Evolutionary conservation across 371 early-diverging fungal genomes (phyloP).

Genomic region (Rhizopus arrhizus): DNA sequence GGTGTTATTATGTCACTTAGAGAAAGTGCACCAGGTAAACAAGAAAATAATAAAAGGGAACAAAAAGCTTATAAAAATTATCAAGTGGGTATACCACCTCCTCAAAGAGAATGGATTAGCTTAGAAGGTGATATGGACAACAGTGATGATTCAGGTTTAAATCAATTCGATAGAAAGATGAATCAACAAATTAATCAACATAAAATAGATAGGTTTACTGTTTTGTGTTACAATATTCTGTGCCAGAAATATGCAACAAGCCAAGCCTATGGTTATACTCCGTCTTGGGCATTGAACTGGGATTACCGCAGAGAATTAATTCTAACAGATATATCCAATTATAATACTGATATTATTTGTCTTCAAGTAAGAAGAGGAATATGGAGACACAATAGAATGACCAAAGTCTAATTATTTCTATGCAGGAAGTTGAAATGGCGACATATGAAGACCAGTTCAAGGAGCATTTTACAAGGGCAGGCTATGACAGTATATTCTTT

Average conservation of each 20-base stretch:
- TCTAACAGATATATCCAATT: conserved; percentile 84
- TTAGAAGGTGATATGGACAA: conserved; percentile 52
- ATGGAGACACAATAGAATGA: background rate
- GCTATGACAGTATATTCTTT: conserved; percentile 93
- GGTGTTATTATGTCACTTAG: conserved; percentile 89
- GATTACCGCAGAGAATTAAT: conserved; percentile 93
- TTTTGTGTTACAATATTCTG: conserved; percentile 96
- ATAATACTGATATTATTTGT: conserved; percentile 93
- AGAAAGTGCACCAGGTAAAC: conserved; percentile 84
- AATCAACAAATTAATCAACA: background rate
- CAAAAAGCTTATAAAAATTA: too few relatives aligned
- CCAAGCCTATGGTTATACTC: conserved; percentile 92
- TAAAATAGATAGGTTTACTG: conserved; percentile 70
- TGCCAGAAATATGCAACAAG: conserved; percentile 90
- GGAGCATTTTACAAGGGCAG: conserved; percentile 71
- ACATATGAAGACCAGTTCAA: conserved; percentile 86
- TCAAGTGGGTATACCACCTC: conserved; percentile 77
- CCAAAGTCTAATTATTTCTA: background rate
- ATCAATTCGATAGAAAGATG: conserved; percentile 23
- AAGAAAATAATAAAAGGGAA: background rate
- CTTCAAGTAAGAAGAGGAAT: conserved; percentile 66
- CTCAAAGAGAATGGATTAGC: conserved; percentile 90
- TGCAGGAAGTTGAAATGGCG: conserved; percentile 78
- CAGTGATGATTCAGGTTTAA: conserved; percentile 21
- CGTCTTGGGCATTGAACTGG: conserved; percentile 96